A percentile compares a stretch with the other conserved stretches of the same genome.
Conservation (phyloP, 2,329 filamentous ascomycete genomes). For the Tolypocladium cylindrosporum region DNA sequence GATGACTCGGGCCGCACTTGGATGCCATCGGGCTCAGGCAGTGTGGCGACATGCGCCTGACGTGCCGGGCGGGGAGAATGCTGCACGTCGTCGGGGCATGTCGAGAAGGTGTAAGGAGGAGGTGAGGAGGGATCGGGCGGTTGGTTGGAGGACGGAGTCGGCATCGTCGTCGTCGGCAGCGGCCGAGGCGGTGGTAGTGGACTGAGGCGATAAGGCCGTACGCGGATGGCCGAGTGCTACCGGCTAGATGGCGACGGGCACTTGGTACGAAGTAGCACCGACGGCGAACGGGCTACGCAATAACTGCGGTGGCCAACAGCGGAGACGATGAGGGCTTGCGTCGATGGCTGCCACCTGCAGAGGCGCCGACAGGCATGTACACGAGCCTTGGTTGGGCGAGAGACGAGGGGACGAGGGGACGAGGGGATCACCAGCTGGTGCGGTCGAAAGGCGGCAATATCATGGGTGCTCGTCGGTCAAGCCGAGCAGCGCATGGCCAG, state of each 20-base stretch:
- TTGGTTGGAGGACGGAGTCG: slow-evolving; percentile 34
- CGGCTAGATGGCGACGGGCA: background rate
- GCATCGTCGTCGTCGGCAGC: slow-evolving; percentile 22
- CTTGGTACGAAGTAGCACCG: background rate
- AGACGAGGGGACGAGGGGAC: background rate
- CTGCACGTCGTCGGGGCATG: slow-evolving; percentile 32
- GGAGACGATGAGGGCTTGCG: background rate
- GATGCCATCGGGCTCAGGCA: slow-evolving; percentile 9
- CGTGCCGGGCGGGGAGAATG: slow-evolving; percentile 14
- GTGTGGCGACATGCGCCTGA: slow-evolving; percentile 12
- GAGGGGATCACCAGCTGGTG: background rate
- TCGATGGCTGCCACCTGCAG: background rate
- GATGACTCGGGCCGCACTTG: slow-evolving; percentile 10
- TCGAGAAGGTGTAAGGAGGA: slow-evolving; percentile 26
- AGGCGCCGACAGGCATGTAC: background rate
- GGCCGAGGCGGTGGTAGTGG: background rate
- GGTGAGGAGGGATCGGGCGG: slow-evolving; percentile 26
- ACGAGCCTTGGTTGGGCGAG: background rate
- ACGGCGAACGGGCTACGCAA: background rate
- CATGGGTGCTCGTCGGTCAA: slow-evolving; percentile 2
- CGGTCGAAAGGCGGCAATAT: background rate
- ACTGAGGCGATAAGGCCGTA: background rate
- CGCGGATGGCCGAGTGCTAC: background rate
- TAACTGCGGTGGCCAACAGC: background rate
- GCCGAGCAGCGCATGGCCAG: slow-evolving; percentile 2